A percentile compares a stretch with the other conserved stretches of the same genome.
These are phyloP conservation scores for Pleurozium schreberi DNA, from an alignment of 225 moss, liverwort and hornwort species.

Conservation along the genomic window DNA sequence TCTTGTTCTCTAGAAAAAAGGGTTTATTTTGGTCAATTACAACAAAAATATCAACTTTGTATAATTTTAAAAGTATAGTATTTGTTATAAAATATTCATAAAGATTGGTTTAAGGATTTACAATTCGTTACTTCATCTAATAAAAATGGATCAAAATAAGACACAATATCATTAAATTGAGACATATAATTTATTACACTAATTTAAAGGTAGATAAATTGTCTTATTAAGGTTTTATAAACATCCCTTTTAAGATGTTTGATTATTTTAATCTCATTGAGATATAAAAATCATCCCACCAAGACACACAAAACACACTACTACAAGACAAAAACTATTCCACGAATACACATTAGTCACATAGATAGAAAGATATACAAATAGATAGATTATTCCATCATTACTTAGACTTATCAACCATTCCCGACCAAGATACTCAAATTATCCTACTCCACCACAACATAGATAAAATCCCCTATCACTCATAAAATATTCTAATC, in stretches of 20 bases:
- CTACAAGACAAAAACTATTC: not conserved
- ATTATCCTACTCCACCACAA: not conserved
- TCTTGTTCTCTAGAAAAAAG: not conserved
- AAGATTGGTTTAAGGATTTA: too few relatives aligned
- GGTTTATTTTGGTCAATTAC: not conserved
- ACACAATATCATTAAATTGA: too few relatives aligned
- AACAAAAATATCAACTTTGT: not conserved
- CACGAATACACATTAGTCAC: not conserved
- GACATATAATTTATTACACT: too few relatives aligned
- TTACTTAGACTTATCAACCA: not conserved
- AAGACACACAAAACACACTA: not conserved
- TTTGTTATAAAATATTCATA: too few relatives aligned
- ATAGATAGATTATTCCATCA: not conserved
- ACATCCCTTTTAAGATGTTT: not conserved
- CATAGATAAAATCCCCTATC: not conserved
- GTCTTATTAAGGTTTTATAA: not conserved
- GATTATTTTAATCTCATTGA: not conserved
- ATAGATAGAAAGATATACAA: too few relatives aligned
- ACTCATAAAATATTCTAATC: not conserved
- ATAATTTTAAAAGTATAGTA: too few relatives aligned
- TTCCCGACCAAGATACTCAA: not conserved
- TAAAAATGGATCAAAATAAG: too few relatives aligned
- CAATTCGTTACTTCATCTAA: too few relatives aligned
- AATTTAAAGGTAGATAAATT: too few relatives aligned
- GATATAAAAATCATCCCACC: not conserved